Evolutionary conservation across 306 rosid species (phyloP).

Genomic region (Vigna mungo): DNA sequence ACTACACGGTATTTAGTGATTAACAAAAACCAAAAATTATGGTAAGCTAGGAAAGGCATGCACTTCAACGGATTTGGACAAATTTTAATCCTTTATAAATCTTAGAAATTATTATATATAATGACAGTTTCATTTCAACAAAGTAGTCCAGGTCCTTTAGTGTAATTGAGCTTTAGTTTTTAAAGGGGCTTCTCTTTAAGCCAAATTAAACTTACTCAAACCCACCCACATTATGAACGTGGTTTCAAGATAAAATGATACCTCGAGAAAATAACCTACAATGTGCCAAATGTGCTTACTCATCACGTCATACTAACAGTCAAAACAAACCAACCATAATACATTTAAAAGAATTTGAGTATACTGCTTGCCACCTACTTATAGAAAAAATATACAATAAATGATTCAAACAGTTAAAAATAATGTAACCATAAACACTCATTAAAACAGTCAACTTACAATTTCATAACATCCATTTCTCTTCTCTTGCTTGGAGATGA

Average conservation of each 20-base stretch:
- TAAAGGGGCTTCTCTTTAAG: background rate
- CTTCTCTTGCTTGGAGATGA: conserved; percentile 99
- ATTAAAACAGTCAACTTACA: conserved; percentile 64
- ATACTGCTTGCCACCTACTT: conserved; percentile 15
- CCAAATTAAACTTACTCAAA: conserved; percentile 23
- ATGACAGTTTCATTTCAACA: conserved; percentile 4
- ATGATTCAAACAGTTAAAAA: conserved; percentile 14
- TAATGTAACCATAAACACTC: conserved; percentile 21
- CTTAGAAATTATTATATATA: background rate
- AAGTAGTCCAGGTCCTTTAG: background rate
- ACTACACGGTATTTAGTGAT: background rate
- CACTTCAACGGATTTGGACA: background rate
- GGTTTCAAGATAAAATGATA: conserved; percentile 24
- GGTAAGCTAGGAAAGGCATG: background rate
- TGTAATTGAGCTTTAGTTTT: conserved; percentile 10
- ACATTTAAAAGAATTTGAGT: conserved; percentile 22
- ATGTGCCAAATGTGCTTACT: conserved; percentile 36
- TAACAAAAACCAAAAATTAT: background rate
- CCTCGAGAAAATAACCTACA: conserved; percentile 2
- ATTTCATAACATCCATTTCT: conserved; percentile 99
- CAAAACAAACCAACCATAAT: conserved; percentile 29
- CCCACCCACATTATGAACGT: conserved; percentile 18
- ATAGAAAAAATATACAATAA: background rate
- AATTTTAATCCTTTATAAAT: background rate
- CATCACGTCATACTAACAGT: background rate